These are phyloP conservation scores for Miscanthus lutarioriparius DNA, from an alignment of 176 grass and related monocot genomes.

Conservation along the genomic window DNA sequence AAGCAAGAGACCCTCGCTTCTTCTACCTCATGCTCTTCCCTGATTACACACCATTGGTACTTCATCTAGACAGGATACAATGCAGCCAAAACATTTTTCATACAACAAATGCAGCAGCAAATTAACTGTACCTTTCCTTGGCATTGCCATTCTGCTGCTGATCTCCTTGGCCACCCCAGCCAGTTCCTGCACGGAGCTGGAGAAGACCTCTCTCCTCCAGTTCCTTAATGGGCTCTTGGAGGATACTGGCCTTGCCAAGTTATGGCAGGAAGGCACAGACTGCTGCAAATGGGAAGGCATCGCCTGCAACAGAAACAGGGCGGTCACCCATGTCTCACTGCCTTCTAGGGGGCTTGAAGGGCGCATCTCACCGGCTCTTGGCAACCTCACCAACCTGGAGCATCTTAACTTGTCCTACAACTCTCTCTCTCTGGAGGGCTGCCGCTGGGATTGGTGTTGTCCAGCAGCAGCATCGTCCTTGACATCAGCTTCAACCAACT, in stretches of 20 bases:
- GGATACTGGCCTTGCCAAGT: too few relatives aligned
- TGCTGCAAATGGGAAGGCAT: too few relatives aligned
- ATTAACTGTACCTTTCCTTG: not conserved
- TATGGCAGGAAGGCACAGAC: too few relatives aligned
- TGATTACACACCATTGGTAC: too few relatives aligned
- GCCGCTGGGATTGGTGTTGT: slow-evolving; percentile 7
- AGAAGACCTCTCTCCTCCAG: slow-evolving; percentile 27
- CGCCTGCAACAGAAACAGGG: too few relatives aligned
- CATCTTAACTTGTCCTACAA: too few relatives aligned
- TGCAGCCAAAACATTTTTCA: slow-evolving; percentile 22
- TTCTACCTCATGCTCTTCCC: too few relatives aligned
- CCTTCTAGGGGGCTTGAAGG: slow-evolving; percentile 37
- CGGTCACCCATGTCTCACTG: not conserved
- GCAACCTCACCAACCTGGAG: slow-evolving; percentile 39
- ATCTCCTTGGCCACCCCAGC: not conserved
- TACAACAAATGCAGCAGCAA: not conserved
- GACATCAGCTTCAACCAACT: slow-evolving; percentile 54
- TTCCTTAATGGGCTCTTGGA: slow-evolving; percentile 2
- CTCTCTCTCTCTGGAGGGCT: not conserved
- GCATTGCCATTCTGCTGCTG: not conserved
- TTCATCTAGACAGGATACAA: not conserved
- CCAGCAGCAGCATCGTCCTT: slow-evolving; percentile 16
- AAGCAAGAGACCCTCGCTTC: too few relatives aligned
- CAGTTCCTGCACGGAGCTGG: slow-evolving; percentile 27
- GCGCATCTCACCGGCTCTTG: slow-evolving; percentile 34